Evolutionary conservation across 805 yeast species (phyloP).

Genomic region (Candida succiphila): DNA sequence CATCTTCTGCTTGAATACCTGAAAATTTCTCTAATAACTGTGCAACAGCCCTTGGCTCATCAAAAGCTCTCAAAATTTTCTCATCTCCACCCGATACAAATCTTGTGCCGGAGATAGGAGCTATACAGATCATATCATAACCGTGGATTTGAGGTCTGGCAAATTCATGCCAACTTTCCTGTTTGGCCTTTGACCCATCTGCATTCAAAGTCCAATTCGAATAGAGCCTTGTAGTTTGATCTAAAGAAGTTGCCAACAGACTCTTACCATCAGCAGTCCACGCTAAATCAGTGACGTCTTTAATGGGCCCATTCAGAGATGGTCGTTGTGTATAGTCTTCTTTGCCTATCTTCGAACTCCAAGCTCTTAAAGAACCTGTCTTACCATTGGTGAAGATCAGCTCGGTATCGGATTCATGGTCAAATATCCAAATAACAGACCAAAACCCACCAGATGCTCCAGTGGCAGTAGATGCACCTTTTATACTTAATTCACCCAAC

Average conservation of each 20-base stretch:
- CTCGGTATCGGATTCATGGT: conserved; percentile 23
- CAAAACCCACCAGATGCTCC: conserved; percentile 76
- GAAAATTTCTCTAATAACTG: conserved; percentile 46
- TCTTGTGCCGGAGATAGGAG: conserved; percentile 44
- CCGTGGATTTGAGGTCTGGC: conserved; percentile 98
- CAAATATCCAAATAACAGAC: conserved; percentile 59
- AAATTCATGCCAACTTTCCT: conserved; percentile 72
- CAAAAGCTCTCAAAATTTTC: conserved; percentile 81
- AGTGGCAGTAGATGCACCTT: conserved; percentile 97
- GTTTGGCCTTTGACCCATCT: conserved; percentile 20
- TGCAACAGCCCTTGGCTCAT: conserved; percentile 75
- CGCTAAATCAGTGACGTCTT: conserved; percentile 63
- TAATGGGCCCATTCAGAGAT: conserved; percentile 70
- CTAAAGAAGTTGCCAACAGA: conserved; percentile 70
- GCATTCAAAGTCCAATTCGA: conserved; percentile 44
- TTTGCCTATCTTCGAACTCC: conserved; percentile 25
- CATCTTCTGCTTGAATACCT: conserved; percentile 23
- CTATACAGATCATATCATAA: conserved; percentile 83
- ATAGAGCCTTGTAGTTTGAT: conserved; percentile 85
- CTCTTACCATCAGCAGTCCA: conserved; percentile 68
- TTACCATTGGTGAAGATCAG: conserved; percentile 74
- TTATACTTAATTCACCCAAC: conserved; percentile 85
- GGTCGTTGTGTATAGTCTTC: conserved; percentile 24
- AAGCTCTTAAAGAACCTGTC: conserved; percentile 86
- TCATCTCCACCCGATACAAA: conserved; percentile 96